Evolutionary conservation across 768 basidiomycete genomes (phyloP).

Genomic region (Collybiopsis luxurians): DNA sequence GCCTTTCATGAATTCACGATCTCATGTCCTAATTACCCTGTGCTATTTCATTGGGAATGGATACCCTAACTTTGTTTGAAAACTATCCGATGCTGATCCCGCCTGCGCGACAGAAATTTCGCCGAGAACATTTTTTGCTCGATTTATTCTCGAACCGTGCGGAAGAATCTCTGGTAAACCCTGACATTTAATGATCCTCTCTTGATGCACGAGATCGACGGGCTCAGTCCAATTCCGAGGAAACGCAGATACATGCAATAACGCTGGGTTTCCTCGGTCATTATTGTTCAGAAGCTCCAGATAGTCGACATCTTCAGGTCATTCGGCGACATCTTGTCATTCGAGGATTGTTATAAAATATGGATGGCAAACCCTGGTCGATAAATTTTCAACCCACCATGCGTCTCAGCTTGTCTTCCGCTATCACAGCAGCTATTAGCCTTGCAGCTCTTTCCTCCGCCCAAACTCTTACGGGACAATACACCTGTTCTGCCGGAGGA

Average conservation of each 20-base stretch:
- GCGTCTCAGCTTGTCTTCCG: background rate
- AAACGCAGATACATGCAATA: background rate
- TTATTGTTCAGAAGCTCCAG: background rate
- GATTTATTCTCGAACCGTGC: background rate
- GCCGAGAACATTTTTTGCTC: too few species aligned
- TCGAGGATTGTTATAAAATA: background rate
- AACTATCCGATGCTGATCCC: too few species aligned
- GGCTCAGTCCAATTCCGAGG: background rate
- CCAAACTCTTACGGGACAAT: constrained; percentile 44
- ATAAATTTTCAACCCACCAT: background rate
- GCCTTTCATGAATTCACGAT: background rate
- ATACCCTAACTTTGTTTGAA: background rate
- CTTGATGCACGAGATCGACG: background rate
- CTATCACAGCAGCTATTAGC: background rate
- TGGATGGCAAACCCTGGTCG: too few species aligned
- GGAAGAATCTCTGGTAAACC: constrained; percentile 1
- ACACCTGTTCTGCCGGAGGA: constrained; percentile 43
- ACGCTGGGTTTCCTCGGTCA: background rate
- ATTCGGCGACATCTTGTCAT: background rate
- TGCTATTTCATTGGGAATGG: background rate
- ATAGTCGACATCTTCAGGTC: too few species aligned
- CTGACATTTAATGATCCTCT: background rate
- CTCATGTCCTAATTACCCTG: background rate
- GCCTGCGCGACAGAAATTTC: too few species aligned
- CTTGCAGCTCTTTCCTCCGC: constrained; percentile 17